Evolutionary conservation across 805 yeast species (phyloP), one percentile per base, ranked within the genome.

Genomic region (Saccharomycopsis lassenensis): DNA sequence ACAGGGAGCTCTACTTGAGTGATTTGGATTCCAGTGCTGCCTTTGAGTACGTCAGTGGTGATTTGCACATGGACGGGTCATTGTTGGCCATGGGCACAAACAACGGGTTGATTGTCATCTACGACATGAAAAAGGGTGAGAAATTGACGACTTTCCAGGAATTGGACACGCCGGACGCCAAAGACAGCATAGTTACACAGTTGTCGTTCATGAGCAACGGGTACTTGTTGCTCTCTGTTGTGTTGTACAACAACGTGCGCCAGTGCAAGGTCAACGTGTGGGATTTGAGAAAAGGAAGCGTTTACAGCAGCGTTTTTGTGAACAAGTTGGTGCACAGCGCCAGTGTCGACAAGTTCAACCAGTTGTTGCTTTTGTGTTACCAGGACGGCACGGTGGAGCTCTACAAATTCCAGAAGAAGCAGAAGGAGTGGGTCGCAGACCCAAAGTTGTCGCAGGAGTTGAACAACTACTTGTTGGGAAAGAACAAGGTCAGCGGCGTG

Each of bases 181-280:
- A 48, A n/a, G 44, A 46, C 24, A 39, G 46, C 1, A 24, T 36
- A 1, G 56, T 69, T 7, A 44, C 52, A 4, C 52, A 56, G n/a
- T 38, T 76, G 8, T 48, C 52, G 28, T 77, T 75, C 55, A 79
- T 77, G 2, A 57, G 61, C 20, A 79, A 79, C 49, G 89, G 89
- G 1, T 76, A 72, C 51, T 74, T 78, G 69, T 49, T 79, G 14
- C 50, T 67, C 29, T 66, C 56, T 2, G 48, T 52, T 7, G 46
- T 54, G 5, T 29, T 45, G 4, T 39, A 31, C 23, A 31, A 70
- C 6, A 63, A 62, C 15, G 50, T 73, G 2, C 57, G 72, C n/a
- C n/a, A n/a, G n/a, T 29, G 45, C 4, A 39, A 31, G 24, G 29
- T 70, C 6, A 63, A 62, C 15, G 50, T 73, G 2, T 57, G 72